phyloP scores from a whole-genome alignment of 2,329 filamentous ascomycete species.

The Fusarium anguioides region DNA sequence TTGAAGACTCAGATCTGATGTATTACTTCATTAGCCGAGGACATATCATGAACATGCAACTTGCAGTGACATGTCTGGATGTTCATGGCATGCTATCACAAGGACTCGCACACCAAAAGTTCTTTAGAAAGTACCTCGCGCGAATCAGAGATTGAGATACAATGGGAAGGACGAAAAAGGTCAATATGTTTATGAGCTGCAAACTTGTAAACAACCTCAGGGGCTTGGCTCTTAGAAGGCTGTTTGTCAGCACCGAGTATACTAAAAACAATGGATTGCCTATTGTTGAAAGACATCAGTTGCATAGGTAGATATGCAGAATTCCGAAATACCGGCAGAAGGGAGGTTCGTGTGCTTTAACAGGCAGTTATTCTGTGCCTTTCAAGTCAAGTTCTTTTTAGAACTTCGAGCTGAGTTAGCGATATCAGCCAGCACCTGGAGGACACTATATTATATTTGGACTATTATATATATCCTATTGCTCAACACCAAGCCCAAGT shows the following conservation, averaged over 20 bases:
- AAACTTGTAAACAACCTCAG: not conserved
- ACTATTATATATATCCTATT: not conserved
- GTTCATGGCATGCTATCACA: not conserved
- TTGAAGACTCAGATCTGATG: not conserved
- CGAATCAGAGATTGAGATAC: not conserved
- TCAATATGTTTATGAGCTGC: not conserved
- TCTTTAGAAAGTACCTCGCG: not conserved
- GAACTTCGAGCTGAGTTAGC: not conserved
- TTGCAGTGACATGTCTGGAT: not conserved
- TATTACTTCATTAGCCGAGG: not conserved
- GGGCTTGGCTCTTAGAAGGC: not conserved
- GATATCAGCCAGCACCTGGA: not conserved
- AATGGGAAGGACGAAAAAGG: not conserved
- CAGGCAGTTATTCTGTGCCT: not conserved
- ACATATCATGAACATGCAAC: not conserved
- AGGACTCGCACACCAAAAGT: not conserved
- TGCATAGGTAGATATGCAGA: no score
- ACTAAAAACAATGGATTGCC: not conserved
- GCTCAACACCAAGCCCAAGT: not conserved
- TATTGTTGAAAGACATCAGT: not conserved
- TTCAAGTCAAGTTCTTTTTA: not conserved
- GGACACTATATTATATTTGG: not conserved
- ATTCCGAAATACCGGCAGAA: not conserved
- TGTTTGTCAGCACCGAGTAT: slow-evolving; percentile 16
- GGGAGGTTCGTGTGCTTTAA: not conserved